phyloP scores from a whole-genome alignment of 2,329 filamentous ascomycete genomes.

The Camillea tinctor region DNA sequence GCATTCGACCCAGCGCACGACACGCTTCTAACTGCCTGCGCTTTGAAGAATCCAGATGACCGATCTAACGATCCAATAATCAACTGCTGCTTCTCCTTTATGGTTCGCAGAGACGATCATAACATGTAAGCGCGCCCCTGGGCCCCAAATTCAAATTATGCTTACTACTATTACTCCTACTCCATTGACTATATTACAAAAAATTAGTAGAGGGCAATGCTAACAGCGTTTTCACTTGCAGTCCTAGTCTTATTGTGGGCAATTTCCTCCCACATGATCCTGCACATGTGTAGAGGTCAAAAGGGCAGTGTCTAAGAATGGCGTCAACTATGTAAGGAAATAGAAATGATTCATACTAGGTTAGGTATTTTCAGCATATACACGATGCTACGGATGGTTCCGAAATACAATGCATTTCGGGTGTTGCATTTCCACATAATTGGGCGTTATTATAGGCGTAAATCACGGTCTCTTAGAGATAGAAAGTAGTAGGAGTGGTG shows the following conservation, averaged over 20 bases:
- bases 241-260: slow-evolving; percentile 90
- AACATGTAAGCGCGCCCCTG: slow-evolving; percentile 79
- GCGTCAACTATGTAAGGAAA: neutral
- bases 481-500: neutral
- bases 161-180: neutral
- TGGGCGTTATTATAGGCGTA: neutral
- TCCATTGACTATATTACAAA: neutral
- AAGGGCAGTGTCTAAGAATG: neutral
- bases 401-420: neutral
- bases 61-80: slow-evolving; percentile 70
- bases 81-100: slow-evolving; percentile 96
- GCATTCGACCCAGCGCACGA: slow-evolving; percentile 94
- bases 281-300: slow-evolving; percentile 33
- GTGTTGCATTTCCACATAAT: neutral
- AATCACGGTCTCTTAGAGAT: neutral
- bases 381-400: neutral
- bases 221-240: slow-evolving; percentile 41
- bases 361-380: neutral
- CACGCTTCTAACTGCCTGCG: slow-evolving; percentile 90
- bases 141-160: neutral
- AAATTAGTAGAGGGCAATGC: slow-evolving; percentile 8
- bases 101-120: slow-evolving; percentile 89
- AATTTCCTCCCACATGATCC: slow-evolving; percentile 92
- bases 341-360: neutral
- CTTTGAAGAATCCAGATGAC: slow-evolving; percentile 77